Conservation (phyloP, 345 rosid species). For the Theobroma cacao region DNA sequence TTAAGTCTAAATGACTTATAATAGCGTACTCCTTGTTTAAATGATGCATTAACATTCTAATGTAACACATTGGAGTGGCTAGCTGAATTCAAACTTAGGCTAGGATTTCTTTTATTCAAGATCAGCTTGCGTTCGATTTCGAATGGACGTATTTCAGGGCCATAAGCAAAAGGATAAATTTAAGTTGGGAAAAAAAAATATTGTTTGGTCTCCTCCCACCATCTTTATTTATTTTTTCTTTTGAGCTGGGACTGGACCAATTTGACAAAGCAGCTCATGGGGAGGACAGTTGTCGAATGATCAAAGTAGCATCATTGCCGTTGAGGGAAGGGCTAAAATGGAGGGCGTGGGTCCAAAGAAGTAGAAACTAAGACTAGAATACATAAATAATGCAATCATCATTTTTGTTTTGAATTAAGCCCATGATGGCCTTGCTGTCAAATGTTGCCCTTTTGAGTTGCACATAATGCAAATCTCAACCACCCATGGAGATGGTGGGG, state of each 20-base stretch:
- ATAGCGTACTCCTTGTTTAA: too few relatives aligned
- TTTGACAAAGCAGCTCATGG: background rate
- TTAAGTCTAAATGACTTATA: too few relatives aligned
- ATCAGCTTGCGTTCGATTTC: background rate
- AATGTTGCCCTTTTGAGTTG: background rate
- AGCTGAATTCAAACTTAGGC: too few relatives aligned
- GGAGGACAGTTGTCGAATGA: background rate
- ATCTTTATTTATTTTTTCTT: background rate
- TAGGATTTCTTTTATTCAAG: too few relatives aligned
- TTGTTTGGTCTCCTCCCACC: too few relatives aligned
- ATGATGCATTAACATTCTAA: too few relatives aligned
- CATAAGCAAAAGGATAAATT: too few relatives aligned
- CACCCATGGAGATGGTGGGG: background rate
- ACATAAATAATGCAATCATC: background rate
- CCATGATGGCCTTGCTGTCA: background rate
- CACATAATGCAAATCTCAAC: background rate
- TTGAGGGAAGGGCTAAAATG: slow-evolving; percentile 1
- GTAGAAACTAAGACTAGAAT: background rate
- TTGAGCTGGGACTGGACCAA: background rate
- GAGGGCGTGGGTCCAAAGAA: background rate
- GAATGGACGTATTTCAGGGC: background rate
- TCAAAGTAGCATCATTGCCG: background rate
- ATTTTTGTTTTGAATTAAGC: background rate
- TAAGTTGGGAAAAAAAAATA: too few relatives aligned
- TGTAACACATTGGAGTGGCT: too few relatives aligned